Base-by-base conservation (phyloP, 495 filamentous ascomycete species). In the Physcia stellaris region DNA sequence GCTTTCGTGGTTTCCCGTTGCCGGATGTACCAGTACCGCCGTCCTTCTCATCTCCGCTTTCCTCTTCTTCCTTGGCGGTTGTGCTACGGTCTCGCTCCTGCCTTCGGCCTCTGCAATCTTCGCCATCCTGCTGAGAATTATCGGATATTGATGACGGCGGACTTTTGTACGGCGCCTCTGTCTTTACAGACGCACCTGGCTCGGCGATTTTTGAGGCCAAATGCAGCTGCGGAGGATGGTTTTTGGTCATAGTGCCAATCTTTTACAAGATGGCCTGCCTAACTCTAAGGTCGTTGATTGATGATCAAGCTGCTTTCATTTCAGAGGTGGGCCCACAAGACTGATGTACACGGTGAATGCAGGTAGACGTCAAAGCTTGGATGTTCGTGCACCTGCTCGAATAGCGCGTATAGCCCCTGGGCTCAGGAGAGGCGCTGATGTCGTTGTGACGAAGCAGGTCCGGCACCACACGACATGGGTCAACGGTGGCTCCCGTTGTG, bases 1-100 rank as follows among this genome's bases (percentile, higher is more conserved):
- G 70, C 58, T 87, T 90, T 42, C 75, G 73, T 41, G 62, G 56
- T 31, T 61, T 57, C 12, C 60, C 66, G 32, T 53, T 46, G 32
- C 47, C 45, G 13, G 45, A 22, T 35, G 45, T 36, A 21, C 51
- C 56, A 23, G 41, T 39, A 22, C 52, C 53, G 37, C 57, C 53
- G 29, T 50, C 50, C 16, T 54, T 55, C 29, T 53, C 55, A 10
- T 50, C 43, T 10, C 49, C 53, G 28, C 49, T 46, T 16, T 56
- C 52, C 10, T 47, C 58, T 10, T 57, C 57, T 38, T 37, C 47
- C 32, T 53, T 53, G 15, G 43, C 47, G 7, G 47, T 47, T 26
- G 38, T 31, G 21, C 43, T 50, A 21, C 47, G 41, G 24, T 50
- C 47, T 26, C 48, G 45, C 28, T 51, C 48, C 24, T 47, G 50